phyloP scores from a whole-genome alignment of 345 rosid species.

The Eucalyptus sp. region DNA sequence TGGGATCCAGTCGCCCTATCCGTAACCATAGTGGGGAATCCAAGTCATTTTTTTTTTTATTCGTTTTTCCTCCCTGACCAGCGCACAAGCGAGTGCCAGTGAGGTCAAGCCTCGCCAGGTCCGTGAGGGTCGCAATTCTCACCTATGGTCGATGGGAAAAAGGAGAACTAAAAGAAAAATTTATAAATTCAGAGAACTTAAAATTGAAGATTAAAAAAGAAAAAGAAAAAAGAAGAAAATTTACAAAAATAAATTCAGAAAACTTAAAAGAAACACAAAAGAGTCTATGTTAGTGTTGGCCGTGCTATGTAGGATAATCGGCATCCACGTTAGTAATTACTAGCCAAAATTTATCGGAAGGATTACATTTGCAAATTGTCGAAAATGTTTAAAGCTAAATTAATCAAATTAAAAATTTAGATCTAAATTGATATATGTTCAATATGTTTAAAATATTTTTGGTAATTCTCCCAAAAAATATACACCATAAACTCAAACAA shows the following conservation, averaged over 20 bases:
- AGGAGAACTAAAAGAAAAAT: too few relatives aligned
- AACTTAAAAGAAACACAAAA: too few relatives aligned
- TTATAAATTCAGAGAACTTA: too few relatives aligned
- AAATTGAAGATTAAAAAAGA: accelerated
- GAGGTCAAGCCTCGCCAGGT: accelerated
- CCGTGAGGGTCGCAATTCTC: accelerated
- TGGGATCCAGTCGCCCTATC: too few relatives aligned
- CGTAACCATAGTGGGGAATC: too few relatives aligned
- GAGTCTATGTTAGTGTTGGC: accelerated
- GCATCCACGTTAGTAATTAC: accelerated
- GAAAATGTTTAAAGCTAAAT: too few relatives aligned
- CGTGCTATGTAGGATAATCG: accelerated
- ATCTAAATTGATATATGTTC: accelerated
- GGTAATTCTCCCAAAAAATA: background rate
- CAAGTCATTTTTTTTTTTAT: too few relatives aligned
- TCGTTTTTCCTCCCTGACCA: too few relatives aligned
- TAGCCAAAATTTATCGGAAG: accelerated
- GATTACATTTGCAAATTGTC: accelerated
- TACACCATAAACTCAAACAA: background rate
- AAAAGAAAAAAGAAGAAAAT: accelerated
- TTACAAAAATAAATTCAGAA: too few relatives aligned
- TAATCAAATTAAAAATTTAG: accelerated
- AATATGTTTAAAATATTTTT: too few relatives aligned
- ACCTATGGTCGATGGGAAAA: accelerated
- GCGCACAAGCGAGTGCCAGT: accelerated